phyloP scores from a whole-genome alignment of 2,329 filamentous ascomycete genomes.

The Aspergillus ibericus region DNA sequence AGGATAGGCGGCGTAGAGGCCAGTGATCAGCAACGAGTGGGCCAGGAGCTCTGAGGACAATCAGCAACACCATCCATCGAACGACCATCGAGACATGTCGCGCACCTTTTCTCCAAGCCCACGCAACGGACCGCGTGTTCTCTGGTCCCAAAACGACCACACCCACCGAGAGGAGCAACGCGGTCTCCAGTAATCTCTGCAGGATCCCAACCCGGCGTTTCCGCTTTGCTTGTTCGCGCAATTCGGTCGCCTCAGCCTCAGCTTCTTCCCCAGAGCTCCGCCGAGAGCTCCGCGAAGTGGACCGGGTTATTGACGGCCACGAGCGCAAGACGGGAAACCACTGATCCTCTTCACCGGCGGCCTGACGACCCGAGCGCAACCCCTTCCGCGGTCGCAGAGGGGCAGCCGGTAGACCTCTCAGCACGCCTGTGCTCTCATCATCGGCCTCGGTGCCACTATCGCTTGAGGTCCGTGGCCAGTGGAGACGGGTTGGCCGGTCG shows the following conservation, averaged over 20 bases:
- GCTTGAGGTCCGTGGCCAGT: slow-evolving; percentile 64
- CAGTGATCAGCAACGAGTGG: slow-evolving; percentile 31
- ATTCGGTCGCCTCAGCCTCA: slow-evolving; percentile 24
- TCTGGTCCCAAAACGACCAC: slow-evolving; percentile 41
- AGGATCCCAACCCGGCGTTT: slow-evolving; percentile 44
- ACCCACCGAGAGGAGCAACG: slow-evolving; percentile 55
- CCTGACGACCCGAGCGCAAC: slow-evolving; percentile 52
- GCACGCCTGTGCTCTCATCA: slow-evolving; percentile 74
- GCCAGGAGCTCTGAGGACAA: slow-evolving; percentile 34
- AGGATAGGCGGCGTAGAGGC: slow-evolving; percentile 54
- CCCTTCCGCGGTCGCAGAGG: slow-evolving; percentile 74
- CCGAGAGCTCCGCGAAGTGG: slow-evolving; percentile 28
- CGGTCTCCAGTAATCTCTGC: slow-evolving; percentile 55
- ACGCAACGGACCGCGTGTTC: slow-evolving; percentile 32
- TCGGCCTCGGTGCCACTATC: slow-evolving; percentile 95
- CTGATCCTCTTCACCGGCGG: slow-evolving; percentile 25
- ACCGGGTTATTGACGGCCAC: slow-evolving; percentile 36
- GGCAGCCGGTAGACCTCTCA: slow-evolving; percentile 82
- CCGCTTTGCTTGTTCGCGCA: slow-evolving; percentile 28
- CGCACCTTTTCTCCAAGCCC: slow-evolving; percentile 42
- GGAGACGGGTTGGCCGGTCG: slow-evolving; percentile 31
- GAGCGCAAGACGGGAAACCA: slow-evolving; percentile 32
- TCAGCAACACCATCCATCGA: slow-evolving; percentile 11
- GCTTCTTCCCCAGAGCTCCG: slow-evolving; percentile 34
- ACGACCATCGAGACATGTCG: neutral